Evolutionary conservation across 768 basidiomycete genomes (phyloP), one percentile per base, ranked within the genome.

Genomic region (Coprinellus micaceus): DNA sequence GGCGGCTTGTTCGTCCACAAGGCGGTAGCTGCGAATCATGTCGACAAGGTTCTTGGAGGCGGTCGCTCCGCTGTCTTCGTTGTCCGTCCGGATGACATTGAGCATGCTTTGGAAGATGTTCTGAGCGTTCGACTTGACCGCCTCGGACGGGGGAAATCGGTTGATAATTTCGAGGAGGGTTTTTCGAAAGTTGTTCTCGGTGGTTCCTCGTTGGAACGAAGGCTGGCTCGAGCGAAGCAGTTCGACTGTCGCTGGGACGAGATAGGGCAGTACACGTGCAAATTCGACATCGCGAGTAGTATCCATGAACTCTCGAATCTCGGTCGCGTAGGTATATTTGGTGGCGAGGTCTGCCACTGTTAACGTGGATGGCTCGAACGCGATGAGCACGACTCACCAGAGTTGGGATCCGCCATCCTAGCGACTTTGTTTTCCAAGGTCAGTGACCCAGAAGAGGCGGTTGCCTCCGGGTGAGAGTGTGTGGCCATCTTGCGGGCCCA

Each of bases 41-140:
- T 99, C 96, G 57, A 93, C 87, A 65, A 97, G 79, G 54, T 86
- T 89, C 73, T 98, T 98, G 80, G 94, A 92, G 54, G 88, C 89
- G 2, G 86, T 80, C 29, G 88, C 80, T 2, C 91, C 97, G 65
- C 94, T 95, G 68, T 99, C 97, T 72, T 99, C 97, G 67, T 97
- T 98, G 74, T 99, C 97, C 61, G 82, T 76, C 24, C 89, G 86
- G 28, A 98, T 78, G 52, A 94, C 77, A 59, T 91, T 80, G 36
- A 98, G 78, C 84, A 97, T 85, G 52, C 92, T 86, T 53, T 78
- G 78, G 68, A 90, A 89, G 44, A 98, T 81, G 2, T 79, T 67
- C 13, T 79, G 72, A 17, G 84, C 79, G 60, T 89, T 86, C 51
- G 81, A 77, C 39, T 89, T 82, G 21, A 94, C 76, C n/a, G 81